Conservation (phyloP, 2,329 filamentous ascomycete genomes). For the Trichoderma oligosporum region DNA sequence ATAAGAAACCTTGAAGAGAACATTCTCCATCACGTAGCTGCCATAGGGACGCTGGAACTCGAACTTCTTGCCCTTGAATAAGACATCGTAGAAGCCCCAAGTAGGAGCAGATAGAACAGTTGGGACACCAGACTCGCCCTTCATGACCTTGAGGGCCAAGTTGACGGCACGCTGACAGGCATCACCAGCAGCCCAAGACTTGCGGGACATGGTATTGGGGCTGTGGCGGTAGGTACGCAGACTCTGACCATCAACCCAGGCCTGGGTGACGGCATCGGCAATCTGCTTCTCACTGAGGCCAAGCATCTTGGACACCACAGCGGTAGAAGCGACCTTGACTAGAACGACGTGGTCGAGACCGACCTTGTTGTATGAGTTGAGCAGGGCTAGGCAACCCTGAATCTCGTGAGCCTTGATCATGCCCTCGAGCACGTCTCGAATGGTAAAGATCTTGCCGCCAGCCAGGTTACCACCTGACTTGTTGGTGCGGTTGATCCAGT, state of each 20-base stretch:
- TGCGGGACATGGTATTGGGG: conserved; percentile 99
- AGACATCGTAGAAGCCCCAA: conserved; percentile 98
- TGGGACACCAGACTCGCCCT: conserved; percentile 85
- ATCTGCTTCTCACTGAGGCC: conserved; percentile 87
- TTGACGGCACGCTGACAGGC: conserved; percentile 95
- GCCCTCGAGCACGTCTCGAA: conserved; percentile 87
- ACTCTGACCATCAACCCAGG: conserved; percentile 94
- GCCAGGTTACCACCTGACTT: conserved; percentile 73
- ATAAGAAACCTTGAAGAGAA: conserved; percentile 99
- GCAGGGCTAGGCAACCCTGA: conserved; percentile 90
- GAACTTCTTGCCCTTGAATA: conserved; percentile 95
- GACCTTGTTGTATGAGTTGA: conserved; percentile 99
- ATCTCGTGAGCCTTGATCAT: conserved; percentile 99
- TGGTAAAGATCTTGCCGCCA: conserved; percentile 80
- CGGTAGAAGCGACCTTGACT: conserved; percentile 94
- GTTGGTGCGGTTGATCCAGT: conserved; percentile 94
- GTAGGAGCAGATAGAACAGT: conserved; percentile 88
- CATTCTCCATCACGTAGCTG: conserved; percentile 99
- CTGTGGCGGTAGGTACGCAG: conserved; percentile 96
- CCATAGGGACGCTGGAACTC: conserved; percentile 94
- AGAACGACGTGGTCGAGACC: conserved; percentile 96
- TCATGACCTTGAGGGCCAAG: conserved; percentile 83
- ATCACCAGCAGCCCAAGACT: conserved; percentile 98
- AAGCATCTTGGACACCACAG: conserved; percentile 93
- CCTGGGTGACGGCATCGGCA: conserved; percentile 91